Evolutionary conservation across 1,139 yeast species (phyloP).

Genomic region (Ashbya aceris): DNA sequence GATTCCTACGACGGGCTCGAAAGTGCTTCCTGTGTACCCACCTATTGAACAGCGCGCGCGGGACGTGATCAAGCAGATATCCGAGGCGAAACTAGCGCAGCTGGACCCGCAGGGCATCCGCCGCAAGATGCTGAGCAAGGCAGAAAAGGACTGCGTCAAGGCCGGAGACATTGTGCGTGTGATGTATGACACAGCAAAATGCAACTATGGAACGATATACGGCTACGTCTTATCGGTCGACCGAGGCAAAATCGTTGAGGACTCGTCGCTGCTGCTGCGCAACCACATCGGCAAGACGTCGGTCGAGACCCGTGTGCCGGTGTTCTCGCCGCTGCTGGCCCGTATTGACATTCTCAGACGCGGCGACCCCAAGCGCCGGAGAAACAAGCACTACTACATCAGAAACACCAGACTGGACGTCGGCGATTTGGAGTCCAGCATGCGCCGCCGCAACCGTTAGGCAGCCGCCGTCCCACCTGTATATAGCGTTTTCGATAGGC

Average conservation of each 20-base stretch:
- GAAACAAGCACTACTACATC: conserved; percentile 82
- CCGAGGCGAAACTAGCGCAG: conserved; percentile 28
- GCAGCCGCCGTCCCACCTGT: not conserved
- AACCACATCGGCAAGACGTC: conserved; percentile 72
- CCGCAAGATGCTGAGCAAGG: conserved; percentile 46
- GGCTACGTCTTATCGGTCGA: conserved; percentile 75
- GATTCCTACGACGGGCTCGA: conserved; percentile 17
- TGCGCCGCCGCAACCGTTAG: conserved; percentile 22
- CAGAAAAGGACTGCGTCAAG: conserved; percentile 44
- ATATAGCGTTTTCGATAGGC: no score
- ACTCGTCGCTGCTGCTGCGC: conserved; percentile 66
- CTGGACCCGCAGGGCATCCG: conserved; percentile 72
- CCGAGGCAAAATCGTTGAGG: conserved; percentile 42
- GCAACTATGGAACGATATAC: conserved; percentile 47
- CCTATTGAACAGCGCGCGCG: conserved; percentile 20
- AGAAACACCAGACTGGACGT: conserved; percentile 80
- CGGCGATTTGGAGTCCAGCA: conserved; percentile 52
- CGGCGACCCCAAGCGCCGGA: conserved; percentile 54
- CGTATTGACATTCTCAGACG: conserved; percentile 67
- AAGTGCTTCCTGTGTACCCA: conserved; percentile 30
- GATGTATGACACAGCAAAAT: conserved; percentile 53
- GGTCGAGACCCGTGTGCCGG: conserved; percentile 69
- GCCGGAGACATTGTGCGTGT: conserved; percentile 81
- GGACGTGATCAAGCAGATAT: conserved; percentile 12
- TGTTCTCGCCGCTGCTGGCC: conserved; percentile 68